These are phyloP conservation scores for Mycena maculata DNA, from an alignment of 768 basidiomycete species.

Conservation along the genomic window DNA sequence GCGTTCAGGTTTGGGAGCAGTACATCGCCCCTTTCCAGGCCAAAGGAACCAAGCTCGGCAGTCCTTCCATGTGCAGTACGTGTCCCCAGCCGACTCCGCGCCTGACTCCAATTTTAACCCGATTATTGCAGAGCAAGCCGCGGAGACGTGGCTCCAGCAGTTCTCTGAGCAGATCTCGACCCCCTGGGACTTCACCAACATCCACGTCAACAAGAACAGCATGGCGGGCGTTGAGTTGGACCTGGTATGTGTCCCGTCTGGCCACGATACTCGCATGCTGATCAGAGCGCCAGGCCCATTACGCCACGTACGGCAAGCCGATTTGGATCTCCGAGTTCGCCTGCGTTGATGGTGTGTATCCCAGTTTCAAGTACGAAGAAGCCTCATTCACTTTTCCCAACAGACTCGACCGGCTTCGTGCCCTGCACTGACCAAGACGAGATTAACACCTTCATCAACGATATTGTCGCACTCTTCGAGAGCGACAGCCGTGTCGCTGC, in stretches of 20 bases:
- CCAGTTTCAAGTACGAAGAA: too few species aligned
- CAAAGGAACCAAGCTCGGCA: conserved; percentile 56
- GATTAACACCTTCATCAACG: conserved; percentile 56
- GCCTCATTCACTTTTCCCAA: too few species aligned
- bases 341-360: conserved; percentile 58
- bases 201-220: conserved; percentile 62
- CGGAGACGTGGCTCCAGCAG: conserved; percentile 59
- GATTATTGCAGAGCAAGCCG: conserved; percentile 53
- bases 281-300: conserved; percentile 49
- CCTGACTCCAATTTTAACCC: not conserved
- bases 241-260: conserved; percentile 45
- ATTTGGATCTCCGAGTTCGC: conserved; percentile 64
- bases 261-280: not conserved
- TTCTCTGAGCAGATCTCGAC: conserved; percentile 53
- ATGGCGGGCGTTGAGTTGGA: conserved; percentile 57
- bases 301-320: conserved; percentile 57
- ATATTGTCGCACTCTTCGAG: conserved; percentile 54
- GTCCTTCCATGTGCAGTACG: conserved; percentile 64
- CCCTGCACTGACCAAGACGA: conserved; percentile 58
- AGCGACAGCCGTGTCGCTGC: conserved; percentile 50
- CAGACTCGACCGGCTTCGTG: conserved; percentile 52
- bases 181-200: conserved; percentile 58
- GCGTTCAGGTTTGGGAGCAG: conserved; percentile 52
- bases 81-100: not conserved
- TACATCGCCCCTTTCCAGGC: conserved; percentile 55